Conservation (phyloP, 352 stramenopile species). For the Phytopythium oedochilum region DNA sequence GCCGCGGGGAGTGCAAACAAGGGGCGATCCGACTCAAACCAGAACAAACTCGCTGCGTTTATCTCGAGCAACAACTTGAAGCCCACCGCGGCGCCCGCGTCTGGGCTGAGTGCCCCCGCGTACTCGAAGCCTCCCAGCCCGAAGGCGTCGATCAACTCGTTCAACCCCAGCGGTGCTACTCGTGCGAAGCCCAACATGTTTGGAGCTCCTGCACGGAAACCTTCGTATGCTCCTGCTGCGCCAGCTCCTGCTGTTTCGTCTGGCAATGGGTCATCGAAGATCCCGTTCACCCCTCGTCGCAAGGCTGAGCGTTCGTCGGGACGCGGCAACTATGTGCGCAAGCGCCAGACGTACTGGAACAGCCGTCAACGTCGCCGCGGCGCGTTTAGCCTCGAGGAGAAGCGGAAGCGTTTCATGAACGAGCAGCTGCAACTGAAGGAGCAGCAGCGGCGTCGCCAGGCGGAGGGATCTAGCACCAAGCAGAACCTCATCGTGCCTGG, state of each 20-base stretch:
- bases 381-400: slow-evolving; percentile 80
- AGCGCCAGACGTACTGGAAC: slow-evolving; percentile 71
- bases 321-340: slow-evolving; percentile 61
- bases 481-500: slow-evolving; percentile 84
- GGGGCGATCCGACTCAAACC: slow-evolving; percentile 39
- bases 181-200: slow-evolving; percentile 1
- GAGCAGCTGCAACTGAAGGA: slow-evolving; percentile 79
- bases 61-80: slow-evolving; percentile 51
- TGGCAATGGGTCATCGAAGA: slow-evolving; percentile 15
- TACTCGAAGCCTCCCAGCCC: slow-evolving; percentile 6
- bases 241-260: neutral
- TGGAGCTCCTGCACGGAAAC: slow-evolving; percentile 9
- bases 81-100: slow-evolving; percentile 21
- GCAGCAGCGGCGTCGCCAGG: slow-evolving; percentile 62
- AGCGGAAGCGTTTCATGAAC: slow-evolving; percentile 80
- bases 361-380: slow-evolving; percentile 29
- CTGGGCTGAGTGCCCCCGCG: slow-evolving; percentile 11
- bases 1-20: slow-evolving; percentile 26
- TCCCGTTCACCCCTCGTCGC: slow-evolving; percentile 44
- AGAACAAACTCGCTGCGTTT: slow-evolving; percentile 80
- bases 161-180: slow-evolving; percentile 12
- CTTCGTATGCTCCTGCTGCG: slow-evolving; percentile 7
- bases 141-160: slow-evolving; percentile 26
- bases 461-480: slow-evolving; percentile 57
- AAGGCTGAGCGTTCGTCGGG: slow-evolving; percentile 59